Conservation (phyloP, 2,329 filamentous ascomycete species). For the Diaporthe eres region DNA sequence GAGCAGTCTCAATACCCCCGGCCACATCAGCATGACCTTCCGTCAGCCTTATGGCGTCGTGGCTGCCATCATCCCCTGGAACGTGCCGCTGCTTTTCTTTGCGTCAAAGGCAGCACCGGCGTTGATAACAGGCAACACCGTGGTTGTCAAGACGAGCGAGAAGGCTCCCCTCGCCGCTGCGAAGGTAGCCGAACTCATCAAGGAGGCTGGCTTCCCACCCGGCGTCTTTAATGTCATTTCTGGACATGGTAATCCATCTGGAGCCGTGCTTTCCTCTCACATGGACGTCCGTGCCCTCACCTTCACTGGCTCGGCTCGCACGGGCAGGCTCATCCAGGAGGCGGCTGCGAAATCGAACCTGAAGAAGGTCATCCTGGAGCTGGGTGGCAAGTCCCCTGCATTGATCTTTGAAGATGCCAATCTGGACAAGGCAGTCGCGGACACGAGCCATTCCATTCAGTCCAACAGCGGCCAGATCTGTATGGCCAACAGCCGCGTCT, state of each 20-base stretch:
- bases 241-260: conserved; percentile 76
- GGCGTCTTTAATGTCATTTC: conserved; percentile 83
- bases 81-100: conserved; percentile 62
- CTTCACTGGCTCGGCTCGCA: conserved; percentile 82
- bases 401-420: conserved; percentile 77
- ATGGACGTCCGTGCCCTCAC: conserved; percentile 79
- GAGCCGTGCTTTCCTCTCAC: conserved; percentile 77
- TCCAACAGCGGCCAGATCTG: conserved; percentile 72
- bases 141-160: conserved; percentile 68
- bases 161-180: conserved; percentile 64
- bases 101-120: conserved; percentile 64
- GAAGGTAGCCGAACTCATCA: conserved; percentile 67
- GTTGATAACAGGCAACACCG: conserved; percentile 62
- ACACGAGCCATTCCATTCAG: conserved; percentile 60
- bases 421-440: conserved; percentile 73
- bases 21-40: conserved; percentile 60
- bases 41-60: conserved; percentile 67
- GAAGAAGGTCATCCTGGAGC: conserved; percentile 76
- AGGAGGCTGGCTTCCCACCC: conserved; percentile 80
- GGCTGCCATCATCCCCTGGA: conserved; percentile 72
- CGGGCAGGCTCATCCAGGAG: conserved; percentile 81
- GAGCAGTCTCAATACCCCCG: conserved; percentile 63
- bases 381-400: conserved; percentile 77
- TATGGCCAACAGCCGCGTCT: conserved; percentile 71
- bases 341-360: conserved; percentile 74